Evolutionary conservation across 371 early-diverging fungal genomes (phyloP), one percentile per base, ranked within the genome.

Genomic region (Mortierella sp.): DNA sequence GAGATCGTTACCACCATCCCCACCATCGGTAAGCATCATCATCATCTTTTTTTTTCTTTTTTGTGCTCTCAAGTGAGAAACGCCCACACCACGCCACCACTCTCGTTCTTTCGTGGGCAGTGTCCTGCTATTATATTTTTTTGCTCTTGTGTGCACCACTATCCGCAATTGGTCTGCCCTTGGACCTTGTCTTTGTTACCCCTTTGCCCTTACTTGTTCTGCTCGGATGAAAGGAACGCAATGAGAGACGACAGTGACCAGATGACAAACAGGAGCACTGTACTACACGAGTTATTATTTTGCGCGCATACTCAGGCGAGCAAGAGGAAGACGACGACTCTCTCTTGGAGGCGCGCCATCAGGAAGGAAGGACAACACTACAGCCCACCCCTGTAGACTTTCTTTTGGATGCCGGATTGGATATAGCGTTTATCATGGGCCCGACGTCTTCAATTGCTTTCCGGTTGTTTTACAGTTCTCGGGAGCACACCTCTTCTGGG

Each of bases 1-100:
- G 97, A 98, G 90, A 95, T 97, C 74, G 98, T 99, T 68, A 97
- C 98, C 55, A 99, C 99, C 66, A 98, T 99, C 84, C 99, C 99
- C 50, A 99, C 99, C 87, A 97, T 96, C 87, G 94, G 92, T 90
- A 85, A 85, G 87, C 64, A 39, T 55, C 14, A 19, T 58, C 26
- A 24, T 66, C 47, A 64, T n/a, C 37, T 68, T 63, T 55, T 45
- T 26, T 19, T n/a, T 40, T 1, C 37, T 11, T 68, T 45, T 45
- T 14, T 53, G 5, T 53, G 55, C 55, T 53, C 55, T 58, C 58
- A 34, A 58, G 34, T n/a, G n/a, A 55, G 31, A 19, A 31, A 19
- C 14, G 6, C 29, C 34, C 16, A 31, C 34, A 7, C 34, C 58
- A 58, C 58, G 34, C 58, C 58, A 58, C 58, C 58, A 34, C 58